phyloP scores from a whole-genome alignment of 2,329 filamentous ascomycete species.

The Sporothrix sp. region DNA sequence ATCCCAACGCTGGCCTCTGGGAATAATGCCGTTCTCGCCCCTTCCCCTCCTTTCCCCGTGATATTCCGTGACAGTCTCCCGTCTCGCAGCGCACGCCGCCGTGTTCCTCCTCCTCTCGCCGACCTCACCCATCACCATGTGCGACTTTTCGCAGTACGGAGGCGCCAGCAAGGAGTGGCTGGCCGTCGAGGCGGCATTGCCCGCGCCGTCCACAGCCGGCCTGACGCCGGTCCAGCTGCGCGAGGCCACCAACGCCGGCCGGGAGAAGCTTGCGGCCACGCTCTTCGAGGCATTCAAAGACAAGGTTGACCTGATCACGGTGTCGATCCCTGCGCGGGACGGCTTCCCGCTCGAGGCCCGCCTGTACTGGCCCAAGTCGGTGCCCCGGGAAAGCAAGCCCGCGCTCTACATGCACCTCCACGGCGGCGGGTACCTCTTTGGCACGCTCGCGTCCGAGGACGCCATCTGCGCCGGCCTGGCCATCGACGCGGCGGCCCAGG shows the following conservation, averaged over 20 bases:
- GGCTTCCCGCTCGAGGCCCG: slow-evolving; percentile 22
- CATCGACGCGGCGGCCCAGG: slow-evolving; percentile 19
- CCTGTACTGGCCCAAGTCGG: slow-evolving; percentile 24
- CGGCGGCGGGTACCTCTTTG: slow-evolving; percentile 37
- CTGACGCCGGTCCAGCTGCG: slow-evolving; percentile 22
- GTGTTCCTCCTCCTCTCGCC: not conserved
- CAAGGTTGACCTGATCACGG: slow-evolving; percentile 28
- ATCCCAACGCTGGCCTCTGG: too few relatives aligned
- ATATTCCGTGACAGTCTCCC: too few relatives aligned
- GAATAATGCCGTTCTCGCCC: too few relatives aligned
- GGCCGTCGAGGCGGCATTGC: slow-evolving; percentile 27
- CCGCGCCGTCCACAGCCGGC: slow-evolving; percentile 17
- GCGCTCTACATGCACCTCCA: slow-evolving; percentile 17
- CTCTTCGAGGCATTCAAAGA: slow-evolving; percentile 21
- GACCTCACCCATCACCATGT: slow-evolving; percentile 9
- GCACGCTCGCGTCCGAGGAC: slow-evolving; percentile 43
- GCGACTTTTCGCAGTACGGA: slow-evolving; percentile 30
- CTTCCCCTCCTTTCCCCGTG: too few relatives aligned
- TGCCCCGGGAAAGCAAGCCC: slow-evolving; percentile 41
- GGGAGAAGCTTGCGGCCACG: slow-evolving; percentile 26
- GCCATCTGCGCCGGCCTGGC: slow-evolving; percentile 40
- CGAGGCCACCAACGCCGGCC: slow-evolving; percentile 22
- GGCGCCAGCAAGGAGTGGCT: slow-evolving; percentile 35
- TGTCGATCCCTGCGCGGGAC: slow-evolving; percentile 20
- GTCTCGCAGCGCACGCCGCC: too few relatives aligned